phyloP scores from a whole-genome alignment of 1,139 yeast genomes.

The Blastobotrys serpentis region DNA sequence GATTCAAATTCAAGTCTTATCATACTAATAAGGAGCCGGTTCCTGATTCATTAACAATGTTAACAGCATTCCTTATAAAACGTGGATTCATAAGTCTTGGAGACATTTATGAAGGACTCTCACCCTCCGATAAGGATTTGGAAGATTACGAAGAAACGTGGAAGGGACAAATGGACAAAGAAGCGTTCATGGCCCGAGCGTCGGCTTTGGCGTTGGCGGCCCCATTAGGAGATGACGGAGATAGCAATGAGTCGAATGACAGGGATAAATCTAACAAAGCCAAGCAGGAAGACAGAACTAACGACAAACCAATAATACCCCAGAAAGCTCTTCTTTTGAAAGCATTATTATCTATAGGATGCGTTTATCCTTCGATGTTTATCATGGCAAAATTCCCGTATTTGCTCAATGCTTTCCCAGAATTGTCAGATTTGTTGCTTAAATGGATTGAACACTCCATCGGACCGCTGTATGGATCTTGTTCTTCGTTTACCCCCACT shows the following conservation, averaged over 20 bases:
- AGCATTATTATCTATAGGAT: slow-evolving; percentile 58
- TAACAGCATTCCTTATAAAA: slow-evolving; percentile 58
- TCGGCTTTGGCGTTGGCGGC: slow-evolving; percentile 88
- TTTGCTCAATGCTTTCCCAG: slow-evolving; percentile 56
- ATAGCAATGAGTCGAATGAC: slow-evolving; percentile 17
- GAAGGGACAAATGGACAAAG: slow-evolving; percentile 55
- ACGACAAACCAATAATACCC: slow-evolving; percentile 10
- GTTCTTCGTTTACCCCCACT: slow-evolving; percentile 1
- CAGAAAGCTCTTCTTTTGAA: slow-evolving; percentile 49
- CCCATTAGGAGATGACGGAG: slow-evolving; percentile 62
- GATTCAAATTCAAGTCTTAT: slow-evolving; percentile 47
- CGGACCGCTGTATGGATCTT: slow-evolving; percentile 47
- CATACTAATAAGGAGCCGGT: slow-evolving; percentile 35
- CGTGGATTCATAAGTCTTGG: slow-evolving; percentile 68
- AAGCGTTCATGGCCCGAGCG: slow-evolving; percentile 63
- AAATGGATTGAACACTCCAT: slow-evolving; percentile 53
- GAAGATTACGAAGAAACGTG: slow-evolving; percentile 46
- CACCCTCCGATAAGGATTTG: slow-evolving; percentile 48
- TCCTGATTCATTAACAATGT: slow-evolving; percentile 49
- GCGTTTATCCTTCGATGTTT: slow-evolving; percentile 61
- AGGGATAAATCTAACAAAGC: slow-evolving; percentile 18
- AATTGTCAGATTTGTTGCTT: slow-evolving; percentile 49
- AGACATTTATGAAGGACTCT: slow-evolving; percentile 55
- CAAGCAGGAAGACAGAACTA: slow-evolving; percentile 22
- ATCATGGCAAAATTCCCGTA: slow-evolving; percentile 64